These are phyloP conservation scores for Cantharellus anzutake DNA, from an alignment of 768 basidiomycete genomes.

Conservation along the genomic window DNA sequence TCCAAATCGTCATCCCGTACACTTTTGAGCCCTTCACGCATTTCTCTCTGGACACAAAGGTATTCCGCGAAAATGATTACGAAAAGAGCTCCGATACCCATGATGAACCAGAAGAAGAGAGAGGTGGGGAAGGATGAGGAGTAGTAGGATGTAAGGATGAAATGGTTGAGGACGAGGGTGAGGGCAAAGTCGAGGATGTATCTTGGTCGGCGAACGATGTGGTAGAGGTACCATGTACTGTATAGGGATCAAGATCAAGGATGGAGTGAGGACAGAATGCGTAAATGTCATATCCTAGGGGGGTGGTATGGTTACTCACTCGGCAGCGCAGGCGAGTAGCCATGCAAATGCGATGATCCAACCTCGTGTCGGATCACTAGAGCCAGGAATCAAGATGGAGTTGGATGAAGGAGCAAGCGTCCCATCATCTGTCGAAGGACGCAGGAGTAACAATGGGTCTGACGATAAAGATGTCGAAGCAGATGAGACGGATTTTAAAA, in stretches of 20 bases:
- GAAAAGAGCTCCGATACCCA: slow-evolving; percentile 47
- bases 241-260: slow-evolving; percentile 4
- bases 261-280: not conserved
- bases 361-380: slow-evolving; percentile 49
- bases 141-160: slow-evolving; percentile 88
- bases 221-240: slow-evolving; percentile 68
- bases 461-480: not conserved
- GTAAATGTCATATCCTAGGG: not conserved
- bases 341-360: slow-evolving; percentile 79
- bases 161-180: slow-evolving; percentile 79
- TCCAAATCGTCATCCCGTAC: not conserved
- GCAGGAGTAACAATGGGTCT: not conserved
- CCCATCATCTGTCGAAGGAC: not conserved
- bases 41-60: slow-evolving; percentile 75
- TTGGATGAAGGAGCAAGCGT: not conserved
- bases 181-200: slow-evolving; percentile 88
- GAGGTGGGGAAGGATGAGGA: slow-evolving; percentile 64
- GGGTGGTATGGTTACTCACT: not conserved
- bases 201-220: slow-evolving; percentile 76
- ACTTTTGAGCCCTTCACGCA: slow-evolving; percentile 52
- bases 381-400: not conserved
- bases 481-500: not conserved
- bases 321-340: not conserved
- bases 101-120: slow-evolving; percentile 78
- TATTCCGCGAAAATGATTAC: slow-evolving; percentile 78